Base-by-base conservation (phyloP, 306 rosid species). In the Rubus parviflorus region DNA sequence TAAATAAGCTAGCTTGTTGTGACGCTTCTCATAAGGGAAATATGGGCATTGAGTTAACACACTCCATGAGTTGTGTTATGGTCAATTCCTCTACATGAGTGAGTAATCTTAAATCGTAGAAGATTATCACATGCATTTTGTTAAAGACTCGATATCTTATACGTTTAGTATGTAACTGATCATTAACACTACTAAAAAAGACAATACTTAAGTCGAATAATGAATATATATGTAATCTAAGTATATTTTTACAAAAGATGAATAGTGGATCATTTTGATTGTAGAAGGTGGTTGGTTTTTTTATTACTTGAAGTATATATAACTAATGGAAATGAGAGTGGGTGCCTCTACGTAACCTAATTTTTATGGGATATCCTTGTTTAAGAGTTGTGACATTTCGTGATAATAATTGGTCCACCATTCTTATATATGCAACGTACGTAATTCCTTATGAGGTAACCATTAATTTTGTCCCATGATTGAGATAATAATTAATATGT, bases 271-370 rank as follows among this genome's bases (percentile, higher is more conserved):
- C 64, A 57, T 57, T 57, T 23, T 57, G 38, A 57, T 23, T 22
- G 22, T 25, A 54, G 20, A 23, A 8, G 6, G 51, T 15, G 43
- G 45, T 2, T 45, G 38, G 14, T 3, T 6, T 52, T 52, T 51
- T 71, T 17, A 72, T 72, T 37, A 72, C 52, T 54, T 65, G 25
- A 65, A 65, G 70, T 40, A 65, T 42, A 15, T 14, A 40, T 19
- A 10, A 38, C 20, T 4, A 20, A 20, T 20, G 65, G 25, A 19
- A 37, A n/a, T 51, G 19, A 17, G 62, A 52, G 75, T 52, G 2
- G 20, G 25, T 30, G 22, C 2, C 54, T 25, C 45, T 4, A 46
- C 17, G 58, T 47, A 69, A 45, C 16, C 23, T 14, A 70, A 14
- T 30, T 16, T 30, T 54, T 1, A 70, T 11, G 20, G 7, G 46